These are phyloP conservation scores for Geotrichum armillariae DNA, from an alignment of 1,139 yeast genomes.

Conservation along the genomic window DNA sequence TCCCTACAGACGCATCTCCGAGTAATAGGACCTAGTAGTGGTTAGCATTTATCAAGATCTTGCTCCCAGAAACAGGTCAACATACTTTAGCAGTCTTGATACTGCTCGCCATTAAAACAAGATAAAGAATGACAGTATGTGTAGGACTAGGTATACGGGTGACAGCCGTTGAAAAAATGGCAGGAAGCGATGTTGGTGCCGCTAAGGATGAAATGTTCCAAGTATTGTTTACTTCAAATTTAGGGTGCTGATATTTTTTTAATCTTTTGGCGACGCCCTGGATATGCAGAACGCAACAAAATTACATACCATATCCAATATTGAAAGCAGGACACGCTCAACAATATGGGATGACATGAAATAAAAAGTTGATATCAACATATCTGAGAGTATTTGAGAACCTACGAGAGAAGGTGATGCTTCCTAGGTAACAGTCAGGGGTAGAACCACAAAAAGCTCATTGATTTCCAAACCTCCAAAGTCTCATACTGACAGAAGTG, in stretches of 20 bases:
- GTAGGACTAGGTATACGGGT: background rate
- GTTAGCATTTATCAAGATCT: background rate
- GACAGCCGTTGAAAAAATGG: background rate
- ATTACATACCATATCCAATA: background rate
- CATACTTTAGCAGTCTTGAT: slow-evolving; percentile 16
- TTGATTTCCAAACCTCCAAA: too few species aligned
- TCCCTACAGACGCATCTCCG: slow-evolving; percentile 66
- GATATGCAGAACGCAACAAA: too few species aligned
- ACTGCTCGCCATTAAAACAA: slow-evolving; percentile 9
- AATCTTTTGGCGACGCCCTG: background rate
- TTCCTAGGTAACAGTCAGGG: too few species aligned
- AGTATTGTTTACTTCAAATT: background rate
- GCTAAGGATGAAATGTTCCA: background rate
- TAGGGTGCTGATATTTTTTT: background rate
- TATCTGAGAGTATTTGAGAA: too few species aligned
- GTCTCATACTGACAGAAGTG: too few species aligned
- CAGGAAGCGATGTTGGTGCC: background rate
- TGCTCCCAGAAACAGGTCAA: background rate
- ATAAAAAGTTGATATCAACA: too few species aligned
- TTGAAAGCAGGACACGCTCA: too few species aligned
- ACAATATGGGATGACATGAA: too few species aligned
- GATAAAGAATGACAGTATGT: background rate
- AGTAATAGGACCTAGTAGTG: slow-evolving; percentile 48
- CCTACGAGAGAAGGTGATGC: too few species aligned
- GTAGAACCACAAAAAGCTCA: too few species aligned